Evolutionary conservation across 768 basidiomycete species (phyloP).

Genomic region (Serpula lacrymans): DNA sequence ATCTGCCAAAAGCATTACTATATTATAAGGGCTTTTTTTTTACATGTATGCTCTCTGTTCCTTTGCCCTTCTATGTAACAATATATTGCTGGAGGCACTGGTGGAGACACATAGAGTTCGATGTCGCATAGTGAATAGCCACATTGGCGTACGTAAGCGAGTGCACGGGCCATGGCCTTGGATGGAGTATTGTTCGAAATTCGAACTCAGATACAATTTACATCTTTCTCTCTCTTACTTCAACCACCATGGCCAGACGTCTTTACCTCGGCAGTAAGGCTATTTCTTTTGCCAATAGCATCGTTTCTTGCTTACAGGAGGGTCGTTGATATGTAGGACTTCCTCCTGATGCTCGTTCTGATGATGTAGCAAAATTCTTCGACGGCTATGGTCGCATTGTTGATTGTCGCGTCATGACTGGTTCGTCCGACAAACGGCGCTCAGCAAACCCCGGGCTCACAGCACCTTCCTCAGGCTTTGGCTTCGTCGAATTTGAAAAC

Average conservation of each 20-base stretch:
- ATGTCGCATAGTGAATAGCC: too few relatives aligned
- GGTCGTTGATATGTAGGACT: slow-evolving; percentile 48
- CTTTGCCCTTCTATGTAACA: too few relatives aligned
- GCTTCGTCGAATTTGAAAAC: slow-evolving; percentile 95
- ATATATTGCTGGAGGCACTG: too few relatives aligned
- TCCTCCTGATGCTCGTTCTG: slow-evolving; percentile 77
- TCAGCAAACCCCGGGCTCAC: slow-evolving; percentile 16
- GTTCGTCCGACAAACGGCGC: slow-evolving; percentile 40
- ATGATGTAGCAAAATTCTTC: slow-evolving; percentile 86
- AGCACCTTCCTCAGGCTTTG: slow-evolving; percentile 61
- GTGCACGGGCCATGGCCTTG: slow-evolving; percentile 27
- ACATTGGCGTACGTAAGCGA: too few relatives aligned
- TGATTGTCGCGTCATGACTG: slow-evolving; percentile 94
- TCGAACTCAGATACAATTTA: slow-evolving; percentile 28
- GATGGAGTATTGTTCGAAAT: slow-evolving; percentile 22
- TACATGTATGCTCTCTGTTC: slow-evolving; percentile 14
- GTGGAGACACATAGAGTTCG: too few relatives aligned
- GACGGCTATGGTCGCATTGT: slow-evolving; percentile 85
- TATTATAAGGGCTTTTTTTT: slow-evolving; percentile 9
- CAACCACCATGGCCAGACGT: slow-evolving; percentile 68
- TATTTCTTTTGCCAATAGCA: slow-evolving; percentile 5
- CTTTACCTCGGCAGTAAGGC: slow-evolving; percentile 81
- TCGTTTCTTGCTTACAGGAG: slow-evolving; percentile 6
- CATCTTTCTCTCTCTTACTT: slow-evolving; percentile 24
- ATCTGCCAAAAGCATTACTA: slow-evolving; percentile 2